A percentile compares a stretch with the other conserved stretches of the same genome.
phyloP scores from a whole-genome alignment of 345 rosid species.

The Eucalyptus sp. region DNA sequence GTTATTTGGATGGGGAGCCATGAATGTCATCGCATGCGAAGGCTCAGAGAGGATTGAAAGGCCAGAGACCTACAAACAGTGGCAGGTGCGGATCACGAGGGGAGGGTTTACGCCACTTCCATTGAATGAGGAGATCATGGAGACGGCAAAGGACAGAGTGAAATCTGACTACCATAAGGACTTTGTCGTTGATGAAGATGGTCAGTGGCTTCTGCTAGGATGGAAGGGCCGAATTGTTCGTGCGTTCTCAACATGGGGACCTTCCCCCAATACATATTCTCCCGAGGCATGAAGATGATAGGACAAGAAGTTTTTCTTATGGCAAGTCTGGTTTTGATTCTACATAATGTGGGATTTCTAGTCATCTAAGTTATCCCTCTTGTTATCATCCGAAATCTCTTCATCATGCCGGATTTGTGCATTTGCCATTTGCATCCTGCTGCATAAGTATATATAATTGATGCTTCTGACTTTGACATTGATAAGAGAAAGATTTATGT shows the following conservation, averaged over 20 bases:
- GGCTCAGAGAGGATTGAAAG: too few relatives aligned
- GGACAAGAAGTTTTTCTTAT: background rate
- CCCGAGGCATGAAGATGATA: background rate
- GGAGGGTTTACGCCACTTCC: conserved; percentile 38
- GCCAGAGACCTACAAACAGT: too few relatives aligned
- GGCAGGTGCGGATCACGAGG: background rate
- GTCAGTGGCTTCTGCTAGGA: conserved; percentile 44
- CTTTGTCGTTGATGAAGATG: conserved; percentile 27
- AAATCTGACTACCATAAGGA: conserved; percentile 28
- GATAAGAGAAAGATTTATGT: background rate
- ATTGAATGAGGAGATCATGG: conserved; percentile 20
- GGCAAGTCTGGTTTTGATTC: background rate
- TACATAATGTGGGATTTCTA: background rate
- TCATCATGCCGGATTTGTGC: background rate
- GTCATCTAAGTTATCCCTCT: background rate
- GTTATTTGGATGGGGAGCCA: too few relatives aligned
- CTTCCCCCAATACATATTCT: background rate
- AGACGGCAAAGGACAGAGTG: conserved; percentile 23
- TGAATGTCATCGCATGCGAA: too few relatives aligned
- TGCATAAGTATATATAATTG: background rate
- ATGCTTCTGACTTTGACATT: background rate
- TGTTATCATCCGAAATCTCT: background rate
- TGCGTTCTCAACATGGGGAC: conserved; percentile 37
- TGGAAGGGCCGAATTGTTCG: conserved; percentile 44
- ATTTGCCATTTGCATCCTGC: background rate